Conservation (phyloP, 208 protist species). For the Novymonas esmeraldas region DNA sequence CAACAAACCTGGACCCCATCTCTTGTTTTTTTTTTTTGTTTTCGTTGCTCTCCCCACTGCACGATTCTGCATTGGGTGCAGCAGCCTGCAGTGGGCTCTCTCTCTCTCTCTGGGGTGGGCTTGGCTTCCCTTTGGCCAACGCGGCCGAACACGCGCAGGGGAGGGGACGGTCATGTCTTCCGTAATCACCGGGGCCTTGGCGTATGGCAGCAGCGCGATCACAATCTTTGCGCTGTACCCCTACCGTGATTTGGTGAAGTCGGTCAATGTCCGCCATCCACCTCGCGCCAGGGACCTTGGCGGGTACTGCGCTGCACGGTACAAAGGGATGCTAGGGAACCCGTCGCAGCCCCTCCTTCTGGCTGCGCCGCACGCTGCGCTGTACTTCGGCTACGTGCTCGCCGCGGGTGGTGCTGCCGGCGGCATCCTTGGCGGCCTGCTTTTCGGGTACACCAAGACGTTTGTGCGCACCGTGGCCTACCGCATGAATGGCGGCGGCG, state of each 20-base stretch:
- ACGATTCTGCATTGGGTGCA: too few species aligned
- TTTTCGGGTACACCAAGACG: constrained; percentile 65
- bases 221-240: constrained; percentile 82
- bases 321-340: constrained; percentile 80
- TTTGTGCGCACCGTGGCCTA: constrained; percentile 66
- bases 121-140: too few species aligned
- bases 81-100: too few species aligned
- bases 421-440: constrained; percentile 56
- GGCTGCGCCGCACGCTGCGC: constrained; percentile 54
- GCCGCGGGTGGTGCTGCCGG: constrained; percentile 53
- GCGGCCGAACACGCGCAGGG: background rate
- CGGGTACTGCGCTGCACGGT: constrained; percentile 62
- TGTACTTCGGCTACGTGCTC: constrained; percentile 82
- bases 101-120: too few species aligned
- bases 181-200: constrained; percentile 44
- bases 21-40: too few species aligned
- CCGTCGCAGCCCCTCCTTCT: constrained; percentile 83
- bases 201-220: constrained; percentile 61
- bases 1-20: too few species aligned
- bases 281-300: constrained; percentile 32
- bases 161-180: constrained; percentile 32
- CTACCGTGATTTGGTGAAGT: constrained; percentile 86
- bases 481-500: constrained; percentile 60
- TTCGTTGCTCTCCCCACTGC: too few species aligned
- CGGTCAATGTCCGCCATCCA: constrained; percentile 31